These are phyloP conservation scores for Leccinum solheimii DNA, from an alignment of 1,284 basidiomycete species.

Conservation along the genomic window DNA sequence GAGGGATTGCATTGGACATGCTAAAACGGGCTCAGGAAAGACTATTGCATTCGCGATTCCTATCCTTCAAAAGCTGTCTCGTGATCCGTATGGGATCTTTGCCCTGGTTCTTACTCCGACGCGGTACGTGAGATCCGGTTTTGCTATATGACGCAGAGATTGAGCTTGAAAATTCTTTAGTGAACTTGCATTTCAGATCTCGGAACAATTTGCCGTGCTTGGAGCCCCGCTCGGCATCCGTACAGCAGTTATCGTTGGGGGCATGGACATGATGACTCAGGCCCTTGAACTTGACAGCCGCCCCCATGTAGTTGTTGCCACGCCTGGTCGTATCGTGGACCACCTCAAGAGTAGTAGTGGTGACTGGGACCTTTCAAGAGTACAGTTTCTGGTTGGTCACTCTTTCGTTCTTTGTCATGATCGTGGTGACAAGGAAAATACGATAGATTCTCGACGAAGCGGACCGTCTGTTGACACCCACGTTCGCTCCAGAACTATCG, in stretches of 20 bases:
- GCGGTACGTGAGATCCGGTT: conserved; percentile 52
- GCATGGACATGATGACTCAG: conserved; percentile 98
- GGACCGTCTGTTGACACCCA: conserved; percentile 87
- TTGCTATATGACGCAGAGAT: not conserved
- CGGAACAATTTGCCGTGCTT: conserved; percentile 93
- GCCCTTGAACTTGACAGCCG: conserved; percentile 83
- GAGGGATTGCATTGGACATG: conserved; percentile 93
- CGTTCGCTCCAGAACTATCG: conserved; percentile 86
- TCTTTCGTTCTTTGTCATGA: not conserved
- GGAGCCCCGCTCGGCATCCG: conserved; percentile 80
- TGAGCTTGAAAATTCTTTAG: conserved; percentile 42
- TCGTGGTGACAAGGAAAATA: conserved; percentile 2
- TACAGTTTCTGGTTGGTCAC: conserved; percentile 78
- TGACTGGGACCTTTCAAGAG: conserved; percentile 82
- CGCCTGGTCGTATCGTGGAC: conserved; percentile 94
- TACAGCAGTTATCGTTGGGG: conserved; percentile 91
- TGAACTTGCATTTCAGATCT: conserved; percentile 95
- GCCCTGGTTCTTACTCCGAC: conserved; percentile 94
- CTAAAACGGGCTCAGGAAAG: conserved; percentile 98
- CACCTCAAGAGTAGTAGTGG: conserved; percentile 78
- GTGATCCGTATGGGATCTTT: conserved; percentile 92
- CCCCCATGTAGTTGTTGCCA: conserved; percentile 95
- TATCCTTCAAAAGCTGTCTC: conserved; percentile 85
- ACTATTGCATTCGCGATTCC: conserved; percentile 97
- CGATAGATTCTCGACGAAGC: conserved; percentile 95